phyloP scores from a whole-genome alignment of 2,329 filamentous ascomycete species.

The Huntiella abstrusa region DNA sequence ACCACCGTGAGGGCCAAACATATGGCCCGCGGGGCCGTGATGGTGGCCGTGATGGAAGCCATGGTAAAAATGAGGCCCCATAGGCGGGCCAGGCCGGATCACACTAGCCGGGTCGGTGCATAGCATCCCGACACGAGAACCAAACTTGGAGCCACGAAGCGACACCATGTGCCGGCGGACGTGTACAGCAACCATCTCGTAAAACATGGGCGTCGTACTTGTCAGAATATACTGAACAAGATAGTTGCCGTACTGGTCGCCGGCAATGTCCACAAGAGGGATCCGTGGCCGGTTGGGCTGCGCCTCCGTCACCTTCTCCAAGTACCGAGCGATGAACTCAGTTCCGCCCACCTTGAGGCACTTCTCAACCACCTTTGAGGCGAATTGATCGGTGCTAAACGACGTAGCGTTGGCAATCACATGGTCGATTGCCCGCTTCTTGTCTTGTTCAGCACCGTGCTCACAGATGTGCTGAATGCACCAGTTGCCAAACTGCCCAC shows the following conservation, averaged over 20 bases:
- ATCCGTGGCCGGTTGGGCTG: constrained; percentile 83
- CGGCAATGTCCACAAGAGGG: constrained; percentile 92
- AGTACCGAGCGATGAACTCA: constrained; percentile 82
- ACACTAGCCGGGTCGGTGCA: constrained; percentile 87
- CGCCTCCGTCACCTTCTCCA: constrained; percentile 84
- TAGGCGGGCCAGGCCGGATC: constrained; percentile 73
- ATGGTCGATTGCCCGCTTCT: constrained; percentile 84
- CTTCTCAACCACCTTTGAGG: constrained; percentile 97
- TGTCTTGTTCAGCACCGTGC: constrained; percentile 78
- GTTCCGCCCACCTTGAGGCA: constrained; percentile 88
- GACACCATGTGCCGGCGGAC: constrained; percentile 99
- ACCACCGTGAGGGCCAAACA: too few species aligned
- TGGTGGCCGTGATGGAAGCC: background rate
- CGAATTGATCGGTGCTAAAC: constrained; percentile 98
- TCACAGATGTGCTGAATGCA: constrained; percentile 99
- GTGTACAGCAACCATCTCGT: constrained; percentile 80
- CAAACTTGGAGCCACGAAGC: constrained; percentile 92
- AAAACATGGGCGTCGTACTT: constrained; percentile 70
- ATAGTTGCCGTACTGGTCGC: constrained; percentile 98
- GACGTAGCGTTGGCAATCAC: constrained; percentile 84
- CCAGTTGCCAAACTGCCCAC: constrained; percentile 98
- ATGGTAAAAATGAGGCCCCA: constrained; percentile 40
- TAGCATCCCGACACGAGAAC: constrained; percentile 94
- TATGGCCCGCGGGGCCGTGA: too few species aligned
- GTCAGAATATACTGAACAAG: constrained; percentile 93